Percentiles rank a stretch among this genome's conserved stretches.
Conservation (phyloP, 169 alveolate genomes). For the Cryptosporidium muris region DNA sequence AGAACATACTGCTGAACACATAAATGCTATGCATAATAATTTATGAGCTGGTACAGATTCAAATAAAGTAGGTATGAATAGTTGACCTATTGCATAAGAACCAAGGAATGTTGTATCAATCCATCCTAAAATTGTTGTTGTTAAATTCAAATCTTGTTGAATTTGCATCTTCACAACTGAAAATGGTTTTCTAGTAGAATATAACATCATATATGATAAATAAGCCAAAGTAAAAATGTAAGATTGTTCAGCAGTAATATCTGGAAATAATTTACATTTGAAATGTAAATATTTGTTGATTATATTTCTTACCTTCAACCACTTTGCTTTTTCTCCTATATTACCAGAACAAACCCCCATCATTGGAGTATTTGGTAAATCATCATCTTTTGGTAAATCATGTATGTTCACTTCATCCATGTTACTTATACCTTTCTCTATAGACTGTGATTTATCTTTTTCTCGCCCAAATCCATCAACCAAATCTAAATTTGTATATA, state of each 20-base stretch:
- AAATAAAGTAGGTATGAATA: conserved; percentile 71
- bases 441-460: too few species aligned
- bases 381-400: too few species aligned
- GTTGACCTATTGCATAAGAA: conserved; percentile 76
- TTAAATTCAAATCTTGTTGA: conserved; percentile 42
- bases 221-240: conserved; percentile 66
- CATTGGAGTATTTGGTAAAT: too few species aligned
- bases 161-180: conserved; percentile 75
- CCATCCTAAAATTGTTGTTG: conserved; percentile 72
- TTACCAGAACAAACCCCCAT: not conserved
- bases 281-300: conserved; percentile 2
- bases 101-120: conserved; percentile 77
- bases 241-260: conserved; percentile 24
- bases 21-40: conserved; percentile 39
- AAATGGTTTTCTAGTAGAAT: conserved; percentile 77
- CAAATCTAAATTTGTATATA: too few species aligned
- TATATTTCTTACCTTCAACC: not conserved
- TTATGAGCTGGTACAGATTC: conserved; percentile 19
- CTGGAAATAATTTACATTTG: conserved; percentile 31
- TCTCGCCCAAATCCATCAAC: too few species aligned
- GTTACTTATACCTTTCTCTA: too few species aligned
- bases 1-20: conserved; percentile 65
- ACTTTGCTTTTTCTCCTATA: not conserved
- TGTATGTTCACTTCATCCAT: too few species aligned
- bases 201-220: conserved; percentile 71